Conservation (phyloP, 2,329 filamentous ascomycete species). For the Aschersonia sp. region DNA sequence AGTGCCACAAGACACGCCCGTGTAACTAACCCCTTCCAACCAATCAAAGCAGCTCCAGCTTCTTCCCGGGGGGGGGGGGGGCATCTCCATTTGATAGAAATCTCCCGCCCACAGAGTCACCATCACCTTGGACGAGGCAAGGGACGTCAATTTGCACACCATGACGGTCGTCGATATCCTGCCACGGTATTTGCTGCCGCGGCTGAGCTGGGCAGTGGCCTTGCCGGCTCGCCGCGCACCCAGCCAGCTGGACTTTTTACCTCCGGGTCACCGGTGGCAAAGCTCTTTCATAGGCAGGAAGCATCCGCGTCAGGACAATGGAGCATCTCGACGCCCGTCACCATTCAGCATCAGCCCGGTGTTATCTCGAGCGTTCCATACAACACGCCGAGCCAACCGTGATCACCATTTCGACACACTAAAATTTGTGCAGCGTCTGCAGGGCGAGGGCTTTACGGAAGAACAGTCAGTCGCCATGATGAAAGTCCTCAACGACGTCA, state of each 20-base stretch:
- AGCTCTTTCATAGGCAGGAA: not conserved
- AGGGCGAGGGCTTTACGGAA: conserved; percentile 88
- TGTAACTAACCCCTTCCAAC: no score
- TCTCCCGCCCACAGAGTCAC: no score
- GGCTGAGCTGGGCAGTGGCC: conserved; percentile 27
- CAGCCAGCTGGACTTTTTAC: conserved; percentile 6
- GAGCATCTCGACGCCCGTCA: conserved; percentile 3
- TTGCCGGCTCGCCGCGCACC: conserved; percentile 10
- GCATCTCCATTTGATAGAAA: no score
- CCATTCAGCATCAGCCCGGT: conserved; percentile 7
- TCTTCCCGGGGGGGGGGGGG: no score
- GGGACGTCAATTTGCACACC: not conserved
- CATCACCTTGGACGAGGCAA: not conserved
- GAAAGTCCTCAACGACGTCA: conserved; percentile 91
- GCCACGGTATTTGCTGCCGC: conserved; percentile 39
- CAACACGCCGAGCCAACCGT: conserved; percentile 35
- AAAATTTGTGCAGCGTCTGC: conserved; percentile 85
- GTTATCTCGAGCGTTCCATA: conserved; percentile 46
- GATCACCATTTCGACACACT: conserved; percentile 98
- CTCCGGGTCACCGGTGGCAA: conserved; percentile 4
- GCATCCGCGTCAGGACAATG: not conserved
- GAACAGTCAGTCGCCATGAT: conserved; percentile 97
- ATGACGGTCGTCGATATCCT: conserved; percentile 23
- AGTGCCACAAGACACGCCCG: no score
- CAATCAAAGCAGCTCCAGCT: no score